A percentile compares a stretch with the other conserved stretches of the same genome.
Conservation (phyloP, 2,329 filamentous ascomycete genomes). For the Mycogone perniciosa region DNA sequence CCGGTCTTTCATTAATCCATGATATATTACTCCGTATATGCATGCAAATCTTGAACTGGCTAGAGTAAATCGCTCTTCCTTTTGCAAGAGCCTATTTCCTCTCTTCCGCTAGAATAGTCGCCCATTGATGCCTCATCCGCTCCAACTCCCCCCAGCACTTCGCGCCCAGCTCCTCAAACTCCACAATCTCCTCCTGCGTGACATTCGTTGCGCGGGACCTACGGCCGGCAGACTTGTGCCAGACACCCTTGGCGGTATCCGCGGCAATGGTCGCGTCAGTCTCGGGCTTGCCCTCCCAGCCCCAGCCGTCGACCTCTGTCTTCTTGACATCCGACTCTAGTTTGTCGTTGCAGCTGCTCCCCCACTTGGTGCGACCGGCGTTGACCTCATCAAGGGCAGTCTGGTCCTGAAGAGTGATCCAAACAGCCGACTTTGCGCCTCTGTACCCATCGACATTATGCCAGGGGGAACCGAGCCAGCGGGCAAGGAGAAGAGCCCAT, state of each 20-base stretch:
- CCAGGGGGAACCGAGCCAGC: conserved; percentile 82
- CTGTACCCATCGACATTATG: conserved; percentile 71
- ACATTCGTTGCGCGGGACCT: conserved; percentile 51
- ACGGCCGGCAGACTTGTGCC: conserved; percentile 50
- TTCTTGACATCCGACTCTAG: conserved; percentile 59
- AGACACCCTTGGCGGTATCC: conserved; percentile 39
- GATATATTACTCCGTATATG: not conserved
- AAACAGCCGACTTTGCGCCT: conserved; percentile 69
- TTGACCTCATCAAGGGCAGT: conserved; percentile 51
- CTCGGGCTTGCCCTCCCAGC: conserved; percentile 56
- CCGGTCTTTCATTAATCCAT: not conserved
- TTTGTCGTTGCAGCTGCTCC: conserved; percentile 57
- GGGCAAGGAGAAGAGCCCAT: conserved; percentile 61
- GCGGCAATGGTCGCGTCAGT: conserved; percentile 35
- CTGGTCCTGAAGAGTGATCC: conserved; percentile 65
- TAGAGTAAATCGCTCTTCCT: not conserved
- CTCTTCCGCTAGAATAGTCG: conserved; percentile 28
- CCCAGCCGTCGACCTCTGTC: conserved; percentile 86
- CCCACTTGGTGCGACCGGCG: conserved; percentile 70
- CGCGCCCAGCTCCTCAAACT: conserved; percentile 57
- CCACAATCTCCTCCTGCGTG: conserved; percentile 52
- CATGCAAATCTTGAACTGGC: not conserved
- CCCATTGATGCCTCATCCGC: conserved; percentile 61
- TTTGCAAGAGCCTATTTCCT: not conserved
- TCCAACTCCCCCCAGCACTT: conserved; percentile 67